Conservation (phyloP, 495 filamentous ascomycete species). For the Entonaema liquescens region DNA sequence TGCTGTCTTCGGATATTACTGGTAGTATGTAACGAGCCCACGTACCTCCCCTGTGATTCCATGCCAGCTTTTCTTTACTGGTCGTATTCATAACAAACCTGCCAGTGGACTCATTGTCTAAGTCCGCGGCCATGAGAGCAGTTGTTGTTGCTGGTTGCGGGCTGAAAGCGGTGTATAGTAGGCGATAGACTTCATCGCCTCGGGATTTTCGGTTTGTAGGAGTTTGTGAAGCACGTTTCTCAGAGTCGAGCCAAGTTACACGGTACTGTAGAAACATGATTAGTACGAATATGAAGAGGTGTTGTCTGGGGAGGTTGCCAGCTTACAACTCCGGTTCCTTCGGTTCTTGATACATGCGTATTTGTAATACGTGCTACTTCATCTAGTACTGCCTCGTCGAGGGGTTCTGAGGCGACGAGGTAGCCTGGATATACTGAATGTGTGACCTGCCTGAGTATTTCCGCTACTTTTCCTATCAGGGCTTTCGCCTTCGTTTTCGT, state of each 20-base stretch:
- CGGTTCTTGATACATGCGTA: slow-evolving; percentile 42
- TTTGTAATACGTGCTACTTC: slow-evolving; percentile 57
- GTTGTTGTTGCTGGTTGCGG: slow-evolving; percentile 35
- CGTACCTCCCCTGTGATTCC: slow-evolving; percentile 52
- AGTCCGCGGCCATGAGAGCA: slow-evolving; percentile 19
- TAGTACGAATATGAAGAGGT: slow-evolving; percentile 9
- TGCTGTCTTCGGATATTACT: not conserved
- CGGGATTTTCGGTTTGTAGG: slow-evolving; percentile 36
- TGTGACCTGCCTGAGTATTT: slow-evolving; percentile 22
- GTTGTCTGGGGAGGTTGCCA: not conserved
- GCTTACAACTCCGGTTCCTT: slow-evolving; percentile 40
- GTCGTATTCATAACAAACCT: slow-evolving; percentile 42
- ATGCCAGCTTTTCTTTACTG: slow-evolving; percentile 47
- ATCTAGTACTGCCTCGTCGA: slow-evolving; percentile 44
- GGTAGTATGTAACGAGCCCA: slow-evolving; percentile 52
- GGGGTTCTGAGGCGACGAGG: slow-evolving; percentile 31
- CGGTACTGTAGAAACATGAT: slow-evolving; percentile 29
- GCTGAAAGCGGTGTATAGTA: slow-evolving; percentile 51
- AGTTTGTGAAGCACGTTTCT: slow-evolving; percentile 24
- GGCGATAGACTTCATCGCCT: slow-evolving; percentile 53
- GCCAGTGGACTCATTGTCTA: slow-evolving; percentile 4
- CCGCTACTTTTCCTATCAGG: slow-evolving; percentile 46
- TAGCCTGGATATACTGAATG: slow-evolving; percentile 8
- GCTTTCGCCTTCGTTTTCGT: slow-evolving; percentile 45
- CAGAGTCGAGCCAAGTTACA: slow-evolving; percentile 54